Evolutionary conservation across 257 asterid genomes (phyloP).

Genomic region (Misopates orontium): DNA sequence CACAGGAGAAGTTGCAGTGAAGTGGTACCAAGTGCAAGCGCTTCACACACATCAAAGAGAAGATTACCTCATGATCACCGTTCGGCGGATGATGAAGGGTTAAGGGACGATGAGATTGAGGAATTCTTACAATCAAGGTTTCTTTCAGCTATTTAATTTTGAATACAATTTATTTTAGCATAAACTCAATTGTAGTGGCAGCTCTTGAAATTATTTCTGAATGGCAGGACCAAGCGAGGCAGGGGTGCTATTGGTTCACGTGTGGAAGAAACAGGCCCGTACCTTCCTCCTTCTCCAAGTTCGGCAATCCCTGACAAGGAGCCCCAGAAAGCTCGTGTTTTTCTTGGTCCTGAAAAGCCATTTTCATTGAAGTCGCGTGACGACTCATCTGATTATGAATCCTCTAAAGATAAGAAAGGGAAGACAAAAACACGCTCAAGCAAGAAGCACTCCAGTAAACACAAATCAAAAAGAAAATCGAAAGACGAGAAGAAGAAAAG

Average conservation of each 20-base stretch:
- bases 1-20: conserved; percentile 39
- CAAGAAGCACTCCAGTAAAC: conserved; percentile 50
- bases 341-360: conserved; percentile 74
- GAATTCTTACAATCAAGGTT: conserved; percentile 77
- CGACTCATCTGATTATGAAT: conserved; percentile 60
- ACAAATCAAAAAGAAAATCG: conserved; percentile 57
- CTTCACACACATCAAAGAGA: conserved; percentile 49
- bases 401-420: conserved; percentile 27
- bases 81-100: conserved; percentile 51
- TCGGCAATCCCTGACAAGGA: conserved; percentile 31
- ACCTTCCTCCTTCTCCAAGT: conserved; percentile 53
- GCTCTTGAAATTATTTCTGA: not conserved
- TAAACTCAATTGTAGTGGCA: conserved; percentile 2
- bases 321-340: conserved; percentile 35
- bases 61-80: conserved; percentile 35
- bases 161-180: not conserved
- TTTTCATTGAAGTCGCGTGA: conserved; percentile 24
- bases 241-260: conserved; percentile 94
- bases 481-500: conserved; percentile 45
- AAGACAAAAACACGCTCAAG: conserved; percentile 36
- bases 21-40: conserved; percentile 36
- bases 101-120: conserved; percentile 79
- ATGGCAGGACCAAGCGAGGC: conserved; percentile 79
- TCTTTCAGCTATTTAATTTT: conserved; percentile 20
- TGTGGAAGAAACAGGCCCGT: conserved; percentile 96